Base-by-base conservation (phyloP, 495 filamentous ascomycete genomes). In the Pyrenopolyporus hunteri region DNA sequence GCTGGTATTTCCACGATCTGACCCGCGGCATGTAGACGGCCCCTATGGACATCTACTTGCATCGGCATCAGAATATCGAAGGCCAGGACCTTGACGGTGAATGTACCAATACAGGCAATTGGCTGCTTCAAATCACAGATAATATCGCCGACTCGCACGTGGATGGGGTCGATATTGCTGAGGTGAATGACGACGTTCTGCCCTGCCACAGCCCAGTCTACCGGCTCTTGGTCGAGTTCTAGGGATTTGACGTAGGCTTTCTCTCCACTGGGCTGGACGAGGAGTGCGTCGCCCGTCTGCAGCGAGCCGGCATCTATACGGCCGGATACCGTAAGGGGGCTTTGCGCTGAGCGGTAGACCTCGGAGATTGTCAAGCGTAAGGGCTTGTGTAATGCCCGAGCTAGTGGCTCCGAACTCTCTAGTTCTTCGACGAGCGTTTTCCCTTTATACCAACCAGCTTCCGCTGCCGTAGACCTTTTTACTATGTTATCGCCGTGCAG, bases 151-250 rank as follows among this genome's bases (percentile, higher is more conserved):
- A 86, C 69, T 36, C 85, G 85, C 6, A 98, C 82, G 68, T 97
- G 89, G 11, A 89, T 81, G 1, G 87, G 81, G 58, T 97, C 92
- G 67, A 97, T 92, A 52, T 91, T 89, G n/a, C 83, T 80, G 48
- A 98, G 81, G 67, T 96, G 89, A 14, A 98, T 74, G 1, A 87
- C 85, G 7, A 89, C 84, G 51, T 96, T 96, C 67, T 97, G 92
- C 10, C 95, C 93, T 1, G 93, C 94, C n/a, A 97, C 92, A 3
- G 92, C 94, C 92, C 92, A 98, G 54, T 97, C 91, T 8, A 74
- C 80, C 2, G 82, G 73, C 33, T 89, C 85, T 16, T 84, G 80
- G 60, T 93, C 87, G 13, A 91, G 82, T 60, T 92, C 87, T 13
- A 98, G 67, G 8, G 81, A 87, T 68, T 89, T 94, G 67, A 98